A percentile compares a stretch with the other conserved stretches of the same genome.
These are phyloP conservation scores for Zelopaecilomyces penicillatus DNA, from an alignment of 2,329 filamentous ascomycete genomes.

Conservation along the genomic window DNA sequence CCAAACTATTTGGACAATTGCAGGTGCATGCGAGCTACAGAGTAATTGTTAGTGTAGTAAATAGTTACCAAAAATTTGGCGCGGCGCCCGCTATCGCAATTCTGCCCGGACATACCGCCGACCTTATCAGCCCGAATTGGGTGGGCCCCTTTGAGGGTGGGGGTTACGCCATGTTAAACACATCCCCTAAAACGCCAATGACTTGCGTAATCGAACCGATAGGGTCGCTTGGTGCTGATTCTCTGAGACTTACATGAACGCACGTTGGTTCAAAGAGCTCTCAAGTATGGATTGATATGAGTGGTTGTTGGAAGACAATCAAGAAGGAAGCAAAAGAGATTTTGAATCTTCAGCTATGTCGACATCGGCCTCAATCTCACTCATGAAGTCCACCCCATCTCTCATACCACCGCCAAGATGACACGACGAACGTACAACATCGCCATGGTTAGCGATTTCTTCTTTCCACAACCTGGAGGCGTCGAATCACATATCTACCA, in stretches of 20 bases:
- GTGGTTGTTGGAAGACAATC: too few relatives aligned
- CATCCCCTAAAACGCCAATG: too few relatives aligned
- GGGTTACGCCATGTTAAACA: not conserved
- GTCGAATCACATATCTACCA: slow-evolving; percentile 99
- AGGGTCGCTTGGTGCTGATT: too few relatives aligned
- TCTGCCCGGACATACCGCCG: slow-evolving; percentile 30
- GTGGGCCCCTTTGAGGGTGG: not conserved
- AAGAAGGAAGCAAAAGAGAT: not conserved
- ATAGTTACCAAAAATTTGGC: slow-evolving; percentile 26
- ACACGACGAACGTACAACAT: slow-evolving; percentile 56
- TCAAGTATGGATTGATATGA: too few relatives aligned
- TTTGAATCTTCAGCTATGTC: not conserved
- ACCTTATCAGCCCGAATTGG: slow-evolving; percentile 18
- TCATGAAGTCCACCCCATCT: not conserved
- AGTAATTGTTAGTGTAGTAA: not conserved
- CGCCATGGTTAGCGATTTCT: slow-evolving; percentile 97
- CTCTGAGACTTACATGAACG: too few relatives aligned
- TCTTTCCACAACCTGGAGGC: slow-evolving; percentile 94
- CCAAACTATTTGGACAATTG: not conserved
- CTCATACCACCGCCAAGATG: slow-evolving; percentile 29
- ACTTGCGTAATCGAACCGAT: too few relatives aligned
- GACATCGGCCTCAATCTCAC: not conserved
- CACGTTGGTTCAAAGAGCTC: too few relatives aligned
- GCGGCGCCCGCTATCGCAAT: slow-evolving; percentile 24
- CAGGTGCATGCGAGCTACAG: not conserved